Conservation (phyloP, 225 moss, liverwort and hornwort genomes). For the Sphagnum tenellum region DNA sequence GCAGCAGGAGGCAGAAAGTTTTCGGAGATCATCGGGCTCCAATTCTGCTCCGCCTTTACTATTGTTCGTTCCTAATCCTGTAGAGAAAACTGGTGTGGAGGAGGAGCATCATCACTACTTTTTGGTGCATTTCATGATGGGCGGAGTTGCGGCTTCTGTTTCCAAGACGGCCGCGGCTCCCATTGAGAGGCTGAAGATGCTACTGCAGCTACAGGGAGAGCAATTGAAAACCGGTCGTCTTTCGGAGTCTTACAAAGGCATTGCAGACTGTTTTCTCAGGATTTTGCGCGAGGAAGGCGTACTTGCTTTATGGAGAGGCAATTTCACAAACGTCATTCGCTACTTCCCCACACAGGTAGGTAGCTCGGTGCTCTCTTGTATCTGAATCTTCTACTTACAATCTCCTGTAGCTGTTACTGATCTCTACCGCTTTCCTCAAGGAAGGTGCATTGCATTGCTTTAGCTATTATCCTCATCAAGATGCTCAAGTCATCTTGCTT, state of each 20-base stretch:
- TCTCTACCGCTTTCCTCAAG: too few species aligned
- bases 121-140: slow-evolving; percentile 40
- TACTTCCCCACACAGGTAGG: slow-evolving; percentile 58
- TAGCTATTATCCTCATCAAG: too few species aligned
- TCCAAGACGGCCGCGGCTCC: slow-evolving; percentile 53
- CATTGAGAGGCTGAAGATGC: slow-evolving; percentile 46
- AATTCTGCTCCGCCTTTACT: too few species aligned
- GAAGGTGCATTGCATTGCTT: too few species aligned
- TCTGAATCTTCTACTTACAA: too few species aligned
- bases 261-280: slow-evolving; percentile 42
- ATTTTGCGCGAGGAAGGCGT: slow-evolving; percentile 40
- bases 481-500: too few species aligned
- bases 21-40: too few species aligned
- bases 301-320: slow-evolving; percentile 36
- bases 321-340: slow-evolving; percentile 42
- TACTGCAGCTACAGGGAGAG: slow-evolving; percentile 47
- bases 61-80: too few species aligned
- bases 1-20: too few species aligned
- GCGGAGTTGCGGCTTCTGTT: slow-evolving; percentile 46
- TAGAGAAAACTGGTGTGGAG: too few species aligned
- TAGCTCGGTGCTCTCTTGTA: too few species aligned
- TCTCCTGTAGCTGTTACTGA: too few species aligned
- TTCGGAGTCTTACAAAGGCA: slow-evolving; percentile 35
- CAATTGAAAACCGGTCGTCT: slow-evolving; percentile 43
- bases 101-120: slow-evolving; percentile 3